Conservation (phyloP, 345 rosid species). For the Adansonia digitata region DNA sequence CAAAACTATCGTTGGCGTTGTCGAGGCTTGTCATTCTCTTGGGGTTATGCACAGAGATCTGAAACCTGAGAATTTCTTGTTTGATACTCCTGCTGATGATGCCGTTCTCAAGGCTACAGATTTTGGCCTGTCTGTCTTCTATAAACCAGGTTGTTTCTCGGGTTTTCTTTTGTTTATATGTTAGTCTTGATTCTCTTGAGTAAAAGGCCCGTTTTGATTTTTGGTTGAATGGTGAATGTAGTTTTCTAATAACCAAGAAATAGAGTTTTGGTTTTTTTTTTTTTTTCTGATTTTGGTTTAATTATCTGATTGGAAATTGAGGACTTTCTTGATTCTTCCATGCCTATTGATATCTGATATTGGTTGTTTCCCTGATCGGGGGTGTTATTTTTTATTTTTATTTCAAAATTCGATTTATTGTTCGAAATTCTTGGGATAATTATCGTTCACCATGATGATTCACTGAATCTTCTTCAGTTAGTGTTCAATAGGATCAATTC, state of each 20-base stretch:
- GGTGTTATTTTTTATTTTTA: neutral
- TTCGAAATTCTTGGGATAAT: neutral
- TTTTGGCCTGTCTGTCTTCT: constrained; percentile 88
- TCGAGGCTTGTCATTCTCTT: constrained; percentile 89
- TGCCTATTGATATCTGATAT: neutral
- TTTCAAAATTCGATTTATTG: neutral
- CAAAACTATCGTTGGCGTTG: constrained; percentile 82
- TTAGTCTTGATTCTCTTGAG: neutral
- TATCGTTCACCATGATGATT: neutral
- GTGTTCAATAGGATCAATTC: neutral
- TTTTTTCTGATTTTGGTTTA: neutral
- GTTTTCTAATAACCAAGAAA: neutral
- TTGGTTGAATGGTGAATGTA: neutral
- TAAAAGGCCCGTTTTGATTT: neutral
- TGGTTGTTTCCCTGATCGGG: neutral
- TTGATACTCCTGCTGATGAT: constrained; percentile 61
- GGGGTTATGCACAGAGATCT: constrained; percentile 99
- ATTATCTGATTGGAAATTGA: neutral
- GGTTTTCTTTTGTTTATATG: constrained; percentile 5
- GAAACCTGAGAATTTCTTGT: constrained; percentile 97
- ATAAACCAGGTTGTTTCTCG: constrained; percentile 69
- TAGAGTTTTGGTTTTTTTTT: neutral
- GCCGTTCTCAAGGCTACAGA: constrained; percentile 87
- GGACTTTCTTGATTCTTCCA: neutral
- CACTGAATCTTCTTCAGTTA: neutral